Base-by-base conservation (phyloP, 495 filamentous ascomycete species). In the Penicillium parvum region DNA sequence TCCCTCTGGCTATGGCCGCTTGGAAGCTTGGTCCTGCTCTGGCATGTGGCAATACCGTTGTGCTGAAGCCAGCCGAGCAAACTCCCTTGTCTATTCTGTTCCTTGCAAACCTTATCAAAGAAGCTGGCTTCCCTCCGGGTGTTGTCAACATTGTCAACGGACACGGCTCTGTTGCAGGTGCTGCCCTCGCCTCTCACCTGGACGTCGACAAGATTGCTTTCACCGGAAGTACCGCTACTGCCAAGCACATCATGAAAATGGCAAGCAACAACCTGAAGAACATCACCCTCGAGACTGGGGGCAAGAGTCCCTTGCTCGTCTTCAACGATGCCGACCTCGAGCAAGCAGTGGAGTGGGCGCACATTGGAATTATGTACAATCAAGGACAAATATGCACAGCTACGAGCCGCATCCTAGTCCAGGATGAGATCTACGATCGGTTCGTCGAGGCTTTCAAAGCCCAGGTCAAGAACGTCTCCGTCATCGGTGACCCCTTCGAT, bases 341-440 rank as follows among this genome's bases (percentile, higher is more conserved):
- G 7, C 85, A 90, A 50, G 88, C 89, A 3, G 83, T 83, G 5
- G 88, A 85, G 44, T 95, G 89, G 89, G 73, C 81, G 2, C 87
- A 94, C 53, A 63, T 76, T 6, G 89, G 89, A 38, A 75, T 75
- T 50, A 76, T 78, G 74, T 69, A 57, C 18, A 88, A 94, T 64
- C 83, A 85, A 77, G 88, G 88, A 28, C 90, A 95, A 65, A 82
- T 95, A 45, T 95, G 89, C 68, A 87, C 86, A 6, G 88, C 90
- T 18, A 95, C 88, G 0, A 89, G 85, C 17, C 81, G 89, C 26
- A 78, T 95, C 40, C 69, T 91, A 9, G 86, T 95, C 4, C 86
- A 95, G 36, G 84, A 91, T 34, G 64, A 60, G 29, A 66, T 91
- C 66, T 95, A 95, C 69, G 89, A 95, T 67, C 81, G 87, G 66